Base-by-base conservation (phyloP, 1,284 basidiomycete genomes). In the Omphalotus olearius region DNA sequence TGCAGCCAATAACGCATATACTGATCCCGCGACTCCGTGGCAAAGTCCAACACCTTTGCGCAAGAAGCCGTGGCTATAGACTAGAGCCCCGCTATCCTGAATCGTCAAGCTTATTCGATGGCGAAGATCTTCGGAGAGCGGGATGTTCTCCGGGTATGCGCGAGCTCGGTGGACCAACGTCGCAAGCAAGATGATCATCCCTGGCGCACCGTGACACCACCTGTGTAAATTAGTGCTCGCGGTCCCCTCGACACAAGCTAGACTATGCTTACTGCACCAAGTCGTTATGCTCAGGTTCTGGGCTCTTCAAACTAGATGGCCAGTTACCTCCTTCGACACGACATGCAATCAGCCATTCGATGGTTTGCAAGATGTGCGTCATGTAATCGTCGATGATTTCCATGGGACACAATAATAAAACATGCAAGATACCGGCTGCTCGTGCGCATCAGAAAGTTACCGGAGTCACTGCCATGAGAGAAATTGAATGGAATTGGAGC, bases 181-280 rank as follows among this genome's bases (percentile, higher is more conserved):
- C 1, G 74, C 69, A 23, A 82, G 63, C 17, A 79, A 64, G 6
- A 79, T 70, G 10, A 80, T 51, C 16, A 77, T 66, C 2, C 76
- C 78, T 1, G 79, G 65, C 9, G 78, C 78, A 42, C 79, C 79
- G 55, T 81, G 80, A 52, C 79, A 82, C 78, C 79, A 81, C 56
- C 78, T 80, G 42, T 5, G 23, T 23, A 23, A 23, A 23, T 23
- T 23, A 23, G 23, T 23, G 23, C 23, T 23, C 23, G 23, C 5
- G 23, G 23, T 5, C 23, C 23, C 23, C 5, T 23, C 23, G 23
- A 23, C 5, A 5, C 23, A 23, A 23, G 3, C 23, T 30, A 28
- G 17, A 16, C 28, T 18, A 26, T 11, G 59, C 76, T 37, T 59
- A 79, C 74, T 80, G 79, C 3, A 82, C 64, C 18, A 79, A 64